These are phyloP conservation scores for Saturnispora mendoncae DNA, from an alignment of 805 yeast species.

Conservation along the genomic window DNA sequence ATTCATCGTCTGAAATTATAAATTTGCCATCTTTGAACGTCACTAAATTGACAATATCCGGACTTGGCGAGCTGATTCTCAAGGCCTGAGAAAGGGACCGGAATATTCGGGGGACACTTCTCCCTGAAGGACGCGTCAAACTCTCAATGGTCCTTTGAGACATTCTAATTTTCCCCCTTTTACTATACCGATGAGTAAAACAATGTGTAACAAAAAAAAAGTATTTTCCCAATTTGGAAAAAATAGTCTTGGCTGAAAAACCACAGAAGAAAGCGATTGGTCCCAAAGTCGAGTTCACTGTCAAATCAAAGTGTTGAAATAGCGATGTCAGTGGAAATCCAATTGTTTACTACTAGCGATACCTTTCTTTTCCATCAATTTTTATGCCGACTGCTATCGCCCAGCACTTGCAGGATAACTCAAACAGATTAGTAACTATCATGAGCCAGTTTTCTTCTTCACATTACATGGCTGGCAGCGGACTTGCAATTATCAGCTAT, in stretches of 20 bases:
- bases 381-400: too few relatives aligned
- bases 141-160: background rate
- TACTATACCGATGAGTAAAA: background rate
- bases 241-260: too few relatives aligned
- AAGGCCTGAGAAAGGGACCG: slow-evolving; percentile 11
- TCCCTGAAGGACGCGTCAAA: background rate
- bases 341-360: too few relatives aligned
- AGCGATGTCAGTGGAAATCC: too few relatives aligned
- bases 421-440: background rate
- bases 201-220: background rate
- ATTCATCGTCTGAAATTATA: slow-evolving; percentile 15
- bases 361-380: too few relatives aligned
- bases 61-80: slow-evolving; percentile 6
- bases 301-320: too few relatives aligned
- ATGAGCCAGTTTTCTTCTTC: background rate
- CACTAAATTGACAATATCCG: slow-evolving; percentile 5
- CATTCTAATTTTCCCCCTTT: background rate
- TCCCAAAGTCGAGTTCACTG: too few relatives aligned
- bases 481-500: background rate
- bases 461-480: background rate
- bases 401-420: background rate
- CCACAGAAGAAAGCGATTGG: background rate
- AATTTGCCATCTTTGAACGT: slow-evolving; percentile 10
- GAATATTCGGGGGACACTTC: slow-evolving; percentile 8
- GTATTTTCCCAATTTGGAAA: background rate